phyloP scores from a whole-genome alignment of 2,329 filamentous ascomycete genomes.

The Aureobasidium sp. region DNA sequence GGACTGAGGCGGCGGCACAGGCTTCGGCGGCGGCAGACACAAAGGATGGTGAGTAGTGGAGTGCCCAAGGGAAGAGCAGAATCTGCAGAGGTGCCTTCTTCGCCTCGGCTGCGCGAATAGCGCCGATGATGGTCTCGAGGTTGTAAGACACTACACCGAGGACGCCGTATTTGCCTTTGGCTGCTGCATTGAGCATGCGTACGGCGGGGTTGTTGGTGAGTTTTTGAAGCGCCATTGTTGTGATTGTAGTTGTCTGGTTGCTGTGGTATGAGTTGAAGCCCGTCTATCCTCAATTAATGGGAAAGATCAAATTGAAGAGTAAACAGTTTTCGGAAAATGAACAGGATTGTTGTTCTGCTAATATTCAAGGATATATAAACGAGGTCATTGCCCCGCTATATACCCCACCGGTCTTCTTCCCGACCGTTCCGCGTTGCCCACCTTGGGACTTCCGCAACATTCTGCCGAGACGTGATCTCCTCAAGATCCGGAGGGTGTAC shows the following conservation, averaged over 20 bases:
- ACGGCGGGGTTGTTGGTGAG: conserved; percentile 27
- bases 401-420: conserved; percentile 8
- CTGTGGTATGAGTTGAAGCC: neutral
- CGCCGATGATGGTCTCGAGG: conserved; percentile 62
- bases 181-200: conserved; percentile 27
- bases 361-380: conserved; percentile 2
- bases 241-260: neutral
- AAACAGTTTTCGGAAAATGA: neutral
- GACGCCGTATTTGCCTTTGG: conserved; percentile 28
- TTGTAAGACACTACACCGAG: conserved; percentile 36
- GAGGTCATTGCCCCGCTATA: conserved; percentile 13
- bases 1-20: conserved; percentile 34
- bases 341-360: neutral
- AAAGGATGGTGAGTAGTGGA: conserved; percentile 54
- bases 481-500: neutral
- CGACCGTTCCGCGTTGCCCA: conserved; percentile 2
- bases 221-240: conserved; percentile 18
- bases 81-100: conserved; percentile 63
- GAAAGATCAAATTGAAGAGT: neutral
- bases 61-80: conserved; percentile 67
- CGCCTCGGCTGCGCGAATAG: conserved; percentile 60
- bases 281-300: neutral
- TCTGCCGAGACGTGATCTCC: neutral
- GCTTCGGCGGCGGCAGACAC: conserved; percentile 41
- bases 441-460: neutral